Percentiles rank a stretch among this genome's conserved stretches.
These are phyloP conservation scores for Yarrowia sp. DNA, from an alignment of 805 yeast genomes.

Conservation along the genomic window DNA sequence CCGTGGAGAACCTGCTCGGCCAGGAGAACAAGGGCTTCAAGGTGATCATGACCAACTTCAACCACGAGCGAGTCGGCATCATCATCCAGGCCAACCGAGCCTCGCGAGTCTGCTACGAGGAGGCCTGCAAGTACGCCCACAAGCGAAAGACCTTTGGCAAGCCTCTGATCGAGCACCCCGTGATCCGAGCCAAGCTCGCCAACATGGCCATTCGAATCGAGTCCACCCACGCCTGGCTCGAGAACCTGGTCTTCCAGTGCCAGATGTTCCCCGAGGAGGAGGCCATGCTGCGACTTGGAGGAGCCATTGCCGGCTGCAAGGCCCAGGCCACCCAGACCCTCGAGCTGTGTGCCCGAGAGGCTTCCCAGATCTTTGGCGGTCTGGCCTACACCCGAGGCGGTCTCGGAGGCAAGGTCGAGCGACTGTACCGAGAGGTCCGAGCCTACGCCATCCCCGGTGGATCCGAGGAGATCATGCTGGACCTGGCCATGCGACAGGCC, in stretches of 20 bases:
- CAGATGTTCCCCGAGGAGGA: constrained; percentile 48
- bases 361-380: constrained; percentile 56
- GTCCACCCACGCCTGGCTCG: constrained; percentile 53
- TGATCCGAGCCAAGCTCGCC: constrained; percentile 54
- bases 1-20: constrained; percentile 53
- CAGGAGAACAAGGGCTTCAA: constrained; percentile 54
- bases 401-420: constrained; percentile 54
- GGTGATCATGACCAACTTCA: constrained; percentile 55
- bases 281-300: constrained; percentile 52
- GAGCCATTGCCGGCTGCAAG: constrained; percentile 55
- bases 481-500: constrained; percentile 52
- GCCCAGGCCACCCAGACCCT: constrained; percentile 53
- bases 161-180: constrained; percentile 53
- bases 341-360: constrained; percentile 55
- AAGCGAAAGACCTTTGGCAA: constrained; percentile 54
- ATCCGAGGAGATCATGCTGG: constrained; percentile 56
- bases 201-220: constrained; percentile 53
- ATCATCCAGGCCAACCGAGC: constrained; percentile 53
- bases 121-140: constrained; percentile 53
- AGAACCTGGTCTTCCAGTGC: constrained; percentile 51
- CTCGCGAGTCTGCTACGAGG: constrained; percentile 52
- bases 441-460: constrained; percentile 57
- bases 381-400: constrained; percentile 55
- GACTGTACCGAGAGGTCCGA: constrained; percentile 55
- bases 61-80: constrained; percentile 55